Percentiles rank a stretch among this genome's conserved stretches.
phyloP scores from a whole-genome alignment of 306 rosid genomes.

The Vigna radiata region DNA sequence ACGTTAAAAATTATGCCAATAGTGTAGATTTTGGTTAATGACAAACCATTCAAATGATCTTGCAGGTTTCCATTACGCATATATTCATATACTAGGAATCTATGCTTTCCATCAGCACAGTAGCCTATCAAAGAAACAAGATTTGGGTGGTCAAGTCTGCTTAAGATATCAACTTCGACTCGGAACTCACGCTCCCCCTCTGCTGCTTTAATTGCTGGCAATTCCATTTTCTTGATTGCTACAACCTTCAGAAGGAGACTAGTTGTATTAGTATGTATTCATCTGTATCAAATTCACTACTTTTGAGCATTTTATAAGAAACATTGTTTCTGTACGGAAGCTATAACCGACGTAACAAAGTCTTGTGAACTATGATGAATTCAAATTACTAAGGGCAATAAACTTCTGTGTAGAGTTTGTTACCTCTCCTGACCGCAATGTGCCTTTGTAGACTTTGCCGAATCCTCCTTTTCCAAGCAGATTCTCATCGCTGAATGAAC shows the following conservation, averaged over 20 bases:
- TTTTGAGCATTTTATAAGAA: conserved; percentile 28
- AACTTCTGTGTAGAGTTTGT: neutral
- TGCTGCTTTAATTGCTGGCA: conserved; percentile 77
- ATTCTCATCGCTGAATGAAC: conserved; percentile 84
- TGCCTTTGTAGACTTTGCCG: conserved; percentile 83
- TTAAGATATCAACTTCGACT: conserved; percentile 91
- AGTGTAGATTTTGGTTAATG: conserved; percentile 34
- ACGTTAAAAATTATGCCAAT: neutral
- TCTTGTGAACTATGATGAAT: conserved; percentile 28
- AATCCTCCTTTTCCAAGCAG: conserved; percentile 95
- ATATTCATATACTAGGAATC: conserved; percentile 88
- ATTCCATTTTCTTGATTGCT: conserved; percentile 95
- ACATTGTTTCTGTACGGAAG: conserved; percentile 21
- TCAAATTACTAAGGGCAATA: conserved; percentile 16
- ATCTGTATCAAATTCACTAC: conserved; percentile 31
- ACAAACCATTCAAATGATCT: conserved; percentile 85
- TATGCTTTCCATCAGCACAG: conserved; percentile 94
- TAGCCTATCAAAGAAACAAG: conserved; percentile 92
- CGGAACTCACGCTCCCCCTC: conserved; percentile 94
- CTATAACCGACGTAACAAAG: conserved; percentile 15
- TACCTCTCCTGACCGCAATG: conserved; percentile 88
- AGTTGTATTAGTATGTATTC: conserved; percentile 43
- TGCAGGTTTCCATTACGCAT: conserved; percentile 93
- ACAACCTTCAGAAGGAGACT: conserved; percentile 63
- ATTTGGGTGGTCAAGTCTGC: conserved; percentile 93